These are phyloP conservation scores for Ascochyta lentis DNA, from an alignment of 2,329 filamentous ascomycete genomes.

Conservation along the genomic window DNA sequence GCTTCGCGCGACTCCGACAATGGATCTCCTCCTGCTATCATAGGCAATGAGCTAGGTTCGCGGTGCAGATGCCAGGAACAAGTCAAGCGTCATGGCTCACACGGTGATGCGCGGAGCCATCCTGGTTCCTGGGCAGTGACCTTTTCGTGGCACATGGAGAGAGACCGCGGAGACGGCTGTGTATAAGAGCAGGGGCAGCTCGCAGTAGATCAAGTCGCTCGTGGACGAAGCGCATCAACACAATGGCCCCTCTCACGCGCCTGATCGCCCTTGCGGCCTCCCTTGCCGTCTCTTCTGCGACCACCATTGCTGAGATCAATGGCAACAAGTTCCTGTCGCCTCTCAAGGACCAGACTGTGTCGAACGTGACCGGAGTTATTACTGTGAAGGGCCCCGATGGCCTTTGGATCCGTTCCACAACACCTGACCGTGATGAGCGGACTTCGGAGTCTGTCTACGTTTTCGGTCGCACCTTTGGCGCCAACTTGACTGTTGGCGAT, in stretches of 20 bases:
- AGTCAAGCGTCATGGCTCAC: conserved; percentile 13
- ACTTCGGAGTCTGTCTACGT: conserved; percentile 73
- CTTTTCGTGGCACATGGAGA: background rate
- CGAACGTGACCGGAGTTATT: conserved; percentile 67
- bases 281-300: conserved; percentile 24
- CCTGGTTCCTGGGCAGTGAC: conserved; percentile 11
- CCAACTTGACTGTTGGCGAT: conserved; percentile 66
- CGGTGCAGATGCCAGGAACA: conserved; percentile 19
- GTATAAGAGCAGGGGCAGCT: conserved; percentile 15
- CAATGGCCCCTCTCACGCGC: conserved; percentile 24
- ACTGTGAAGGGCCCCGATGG: conserved; percentile 68
- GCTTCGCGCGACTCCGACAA: conserved; percentile 15
- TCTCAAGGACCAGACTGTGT: conserved; percentile 62
- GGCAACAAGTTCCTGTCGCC: conserved; percentile 70
- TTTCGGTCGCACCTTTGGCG: conserved; percentile 60
- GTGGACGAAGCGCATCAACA: conserved; percentile 13
- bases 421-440: conserved; percentile 60
- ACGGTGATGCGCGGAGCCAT: conserved; percentile 2
- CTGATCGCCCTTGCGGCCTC: conserved; percentile 28
- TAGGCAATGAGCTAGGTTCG: conserved; percentile 12
- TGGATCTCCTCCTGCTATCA: conserved; percentile 13
- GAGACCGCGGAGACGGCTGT: background rate
- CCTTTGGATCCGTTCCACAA: conserved; percentile 69
- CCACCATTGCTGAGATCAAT: conserved; percentile 67
- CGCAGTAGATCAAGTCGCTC: conserved; percentile 3